Base-by-base conservation (phyloP, 2,329 filamentous ascomycete genomes). In the Ophiostoma perfectum region DNA sequence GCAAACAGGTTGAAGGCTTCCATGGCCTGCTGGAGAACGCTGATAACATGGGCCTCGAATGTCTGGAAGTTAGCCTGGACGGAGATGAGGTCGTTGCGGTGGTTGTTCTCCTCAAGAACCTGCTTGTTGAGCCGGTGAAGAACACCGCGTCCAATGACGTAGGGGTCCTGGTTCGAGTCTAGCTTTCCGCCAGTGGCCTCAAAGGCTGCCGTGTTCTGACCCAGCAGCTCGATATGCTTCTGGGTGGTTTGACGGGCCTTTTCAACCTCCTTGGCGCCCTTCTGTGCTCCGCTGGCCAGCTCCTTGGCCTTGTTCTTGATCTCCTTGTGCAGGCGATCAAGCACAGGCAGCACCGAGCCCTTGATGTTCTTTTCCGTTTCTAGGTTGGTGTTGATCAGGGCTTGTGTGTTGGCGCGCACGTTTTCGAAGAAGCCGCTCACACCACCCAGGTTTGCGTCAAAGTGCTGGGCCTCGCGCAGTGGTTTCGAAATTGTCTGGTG, bases 221-320 rank as follows among this genome's bases (percentile, higher is more conserved):
- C 93, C 1, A 99, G 88, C 38, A 96, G 85, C 80, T 99, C 94
- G 71, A 99, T 96, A 73, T 97, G 92, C 82, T 96, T 97, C 81
- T 99, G 94, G 0, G 94, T 97, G 6, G 81, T 82, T 74, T 88
- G 87, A 70, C 94, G 90, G 8, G 92, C 88, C 81, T 96, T 97
- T 71, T 97, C 92, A 36, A 99, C 93, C 66, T 92, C 88, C 81
- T 98, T 99, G 73, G 91, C 88, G 16, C 89, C 86, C 82, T 96
- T 97, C 70, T 88, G 86, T 36, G 91, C 92, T 8, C 94, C 93
- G 71, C 88, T 84, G 60, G 86, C 84, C 65, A 99, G 85, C 79
- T 97, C 93, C 82, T 98, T 98, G 72, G 87, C 84, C 82, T 98
- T 98, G 81, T 90, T 88, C 85, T 98, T 99, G 83, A 99, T 95